Conservation (phyloP, 352 stramenopile genomes). For the Thraustochytrium striatum region DNA sequence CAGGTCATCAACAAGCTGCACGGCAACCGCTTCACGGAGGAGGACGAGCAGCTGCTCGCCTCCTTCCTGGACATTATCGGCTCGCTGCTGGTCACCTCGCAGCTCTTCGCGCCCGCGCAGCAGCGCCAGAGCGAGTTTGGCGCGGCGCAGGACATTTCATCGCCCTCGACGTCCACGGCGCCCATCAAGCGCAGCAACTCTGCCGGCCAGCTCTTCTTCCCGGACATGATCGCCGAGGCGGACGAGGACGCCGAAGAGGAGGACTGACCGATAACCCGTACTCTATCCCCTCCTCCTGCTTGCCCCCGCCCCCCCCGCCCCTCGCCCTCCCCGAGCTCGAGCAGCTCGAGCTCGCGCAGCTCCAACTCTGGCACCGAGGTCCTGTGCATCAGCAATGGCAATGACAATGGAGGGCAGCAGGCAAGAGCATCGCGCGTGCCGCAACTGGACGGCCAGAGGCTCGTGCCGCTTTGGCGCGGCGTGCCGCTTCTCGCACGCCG, state of each 20-base stretch:
- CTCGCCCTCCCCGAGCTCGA: no score
- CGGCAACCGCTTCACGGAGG: constrained; percentile 62
- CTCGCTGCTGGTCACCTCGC: constrained; percentile 72
- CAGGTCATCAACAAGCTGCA: constrained; percentile 58
- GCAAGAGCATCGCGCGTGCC: no score
- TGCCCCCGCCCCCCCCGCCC: no score
- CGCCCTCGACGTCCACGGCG: neutral
- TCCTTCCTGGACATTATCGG: constrained; percentile 79
- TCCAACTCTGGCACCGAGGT: no score
- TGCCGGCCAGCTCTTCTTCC: neutral
- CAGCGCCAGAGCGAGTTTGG: constrained; percentile 45
- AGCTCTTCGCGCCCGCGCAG: constrained; percentile 66
- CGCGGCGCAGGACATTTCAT: neutral
- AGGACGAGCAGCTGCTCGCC: constrained; percentile 75
- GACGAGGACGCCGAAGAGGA: constrained; percentile 36
- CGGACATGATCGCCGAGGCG: constrained; percentile 16
- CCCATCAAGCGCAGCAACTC: neutral
- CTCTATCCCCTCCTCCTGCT: no score
- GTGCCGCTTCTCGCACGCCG: no score
- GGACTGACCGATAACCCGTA: no score
- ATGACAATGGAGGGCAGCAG: no score
- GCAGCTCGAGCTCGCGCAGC: no score
- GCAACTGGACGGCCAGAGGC: no score
- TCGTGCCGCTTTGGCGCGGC: no score
- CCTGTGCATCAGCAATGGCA: no score